phyloP scores from a whole-genome alignment of 1,284 basidiomycete genomes.

The Veloboletus limbatus region DNA sequence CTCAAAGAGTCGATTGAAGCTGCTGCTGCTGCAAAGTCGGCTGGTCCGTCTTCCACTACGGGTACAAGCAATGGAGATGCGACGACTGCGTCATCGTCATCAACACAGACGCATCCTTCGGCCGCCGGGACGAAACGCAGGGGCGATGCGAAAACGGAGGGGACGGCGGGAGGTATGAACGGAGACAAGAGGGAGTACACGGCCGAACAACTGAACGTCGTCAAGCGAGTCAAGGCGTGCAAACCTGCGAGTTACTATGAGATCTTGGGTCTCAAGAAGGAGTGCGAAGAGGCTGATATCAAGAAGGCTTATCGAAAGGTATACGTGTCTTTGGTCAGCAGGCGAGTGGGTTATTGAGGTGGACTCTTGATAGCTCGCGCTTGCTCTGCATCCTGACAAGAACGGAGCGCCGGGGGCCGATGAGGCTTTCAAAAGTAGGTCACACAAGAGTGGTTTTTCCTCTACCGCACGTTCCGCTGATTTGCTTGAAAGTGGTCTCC shows the following conservation, averaged over 20 bases:
- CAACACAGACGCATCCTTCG: slow-evolving; percentile 66
- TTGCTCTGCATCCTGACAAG: slow-evolving; percentile 96
- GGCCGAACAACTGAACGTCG: slow-evolving; percentile 79
- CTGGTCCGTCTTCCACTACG: slow-evolving; percentile 28
- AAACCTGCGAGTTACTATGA: slow-evolving; percentile 92
- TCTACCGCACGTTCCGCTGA: slow-evolving; percentile 8
- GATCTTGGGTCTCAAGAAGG: slow-evolving; percentile 82
- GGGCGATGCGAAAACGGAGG: slow-evolving; percentile 37
- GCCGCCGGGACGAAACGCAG: slow-evolving; percentile 61
- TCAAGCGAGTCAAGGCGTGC: slow-evolving; percentile 85
- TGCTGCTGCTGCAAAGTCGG: slow-evolving; percentile 40
- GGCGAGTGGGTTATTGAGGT: slow-evolving; percentile 13
- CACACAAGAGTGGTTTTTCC: not conserved
- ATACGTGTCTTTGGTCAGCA: slow-evolving; percentile 3
- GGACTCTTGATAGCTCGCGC: slow-evolving; percentile 64
- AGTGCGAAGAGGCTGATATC: slow-evolving; percentile 86
- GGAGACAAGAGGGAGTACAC: slow-evolving; percentile 85
- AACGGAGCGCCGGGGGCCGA: slow-evolving; percentile 97
- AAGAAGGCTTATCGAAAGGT: slow-evolving; percentile 99
- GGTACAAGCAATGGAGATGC: slow-evolving; percentile 32
- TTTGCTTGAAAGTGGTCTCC: slow-evolving; percentile 76
- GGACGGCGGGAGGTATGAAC: slow-evolving; percentile 53
- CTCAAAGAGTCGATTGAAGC: slow-evolving; percentile 66
- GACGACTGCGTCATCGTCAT: slow-evolving; percentile 41
- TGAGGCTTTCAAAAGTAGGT: slow-evolving; percentile 96